Evolutionary conservation across 768 basidiomycete species (phyloP).

Genomic region (Russula griseocarnosa): DNA sequence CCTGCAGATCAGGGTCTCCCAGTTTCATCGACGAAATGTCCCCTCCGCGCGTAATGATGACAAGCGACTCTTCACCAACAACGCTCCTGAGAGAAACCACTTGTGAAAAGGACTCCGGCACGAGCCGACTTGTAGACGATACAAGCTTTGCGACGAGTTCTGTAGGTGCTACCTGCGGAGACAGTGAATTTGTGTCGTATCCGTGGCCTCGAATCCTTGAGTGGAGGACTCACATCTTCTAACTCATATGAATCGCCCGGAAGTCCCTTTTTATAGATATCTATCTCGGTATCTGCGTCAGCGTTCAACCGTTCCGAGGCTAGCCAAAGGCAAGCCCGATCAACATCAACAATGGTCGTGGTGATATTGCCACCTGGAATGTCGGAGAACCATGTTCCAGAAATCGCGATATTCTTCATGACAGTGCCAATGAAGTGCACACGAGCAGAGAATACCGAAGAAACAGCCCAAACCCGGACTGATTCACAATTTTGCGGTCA

Average conservation of each 20-base stretch:
- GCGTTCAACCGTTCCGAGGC: conserved; percentile 25
- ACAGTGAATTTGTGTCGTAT: not conserved
- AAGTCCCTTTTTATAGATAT: conserved; percentile 15
- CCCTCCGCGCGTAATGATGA: conserved; percentile 66
- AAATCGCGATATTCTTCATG: conserved; percentile 20
- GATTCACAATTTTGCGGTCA: not conserved
- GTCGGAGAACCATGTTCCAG: conserved; percentile 20
- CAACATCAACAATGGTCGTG: conserved; percentile 17
- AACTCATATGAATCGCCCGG: not conserved
- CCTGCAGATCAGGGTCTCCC: conserved; percentile 48
- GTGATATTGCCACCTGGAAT: conserved; percentile 16
- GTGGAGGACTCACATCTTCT: conserved; percentile 1
- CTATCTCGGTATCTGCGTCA: conserved; percentile 26
- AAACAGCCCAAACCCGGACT: not conserved
- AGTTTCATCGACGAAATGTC: conserved; percentile 73
- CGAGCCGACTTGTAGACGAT: conserved; percentile 16
- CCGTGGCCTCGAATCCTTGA: too few relatives aligned
- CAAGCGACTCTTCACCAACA: conserved; percentile 61
- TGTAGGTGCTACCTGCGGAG: conserved; percentile 7
- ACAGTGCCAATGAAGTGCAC: not conserved
- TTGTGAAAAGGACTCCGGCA: conserved; percentile 32
- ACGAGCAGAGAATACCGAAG: not conserved
- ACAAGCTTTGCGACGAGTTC: conserved; percentile 21
- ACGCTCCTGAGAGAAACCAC: conserved; percentile 54
- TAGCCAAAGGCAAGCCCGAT: conserved; percentile 24